phyloP scores from a whole-genome alignment of 2,329 filamentous ascomycete genomes.

The Orbilia quercus region DNA sequence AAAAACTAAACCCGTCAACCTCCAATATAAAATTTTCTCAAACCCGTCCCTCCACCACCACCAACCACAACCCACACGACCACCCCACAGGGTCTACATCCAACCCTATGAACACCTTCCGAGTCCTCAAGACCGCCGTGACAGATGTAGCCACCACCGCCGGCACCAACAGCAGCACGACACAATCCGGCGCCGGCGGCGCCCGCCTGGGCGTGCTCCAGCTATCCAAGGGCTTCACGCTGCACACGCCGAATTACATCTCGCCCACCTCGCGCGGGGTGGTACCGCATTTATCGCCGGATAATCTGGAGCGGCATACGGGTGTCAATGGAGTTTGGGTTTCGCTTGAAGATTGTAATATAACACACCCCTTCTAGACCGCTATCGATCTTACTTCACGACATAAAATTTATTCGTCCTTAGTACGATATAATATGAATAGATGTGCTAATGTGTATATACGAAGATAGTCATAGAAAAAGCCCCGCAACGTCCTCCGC shows the following conservation, averaged over 20 bases:
- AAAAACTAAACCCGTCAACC: not conserved
- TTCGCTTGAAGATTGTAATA: slow-evolving; percentile 90
- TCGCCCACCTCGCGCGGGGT: slow-evolving; percentile 83
- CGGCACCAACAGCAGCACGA: slow-evolving; percentile 8
- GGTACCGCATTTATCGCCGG: slow-evolving; percentile 88
- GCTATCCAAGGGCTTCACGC: slow-evolving; percentile 66
- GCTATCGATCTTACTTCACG: too few relatives aligned
- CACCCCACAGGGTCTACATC: not conserved
- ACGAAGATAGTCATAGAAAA: slow-evolving; percentile 72
- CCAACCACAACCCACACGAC: slow-evolving; percentile 8
- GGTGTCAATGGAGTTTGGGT: slow-evolving; percentile 78
- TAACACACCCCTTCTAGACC: not conserved
- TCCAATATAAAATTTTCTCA: slow-evolving; percentile 7
- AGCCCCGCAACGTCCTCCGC: slow-evolving; percentile 66
- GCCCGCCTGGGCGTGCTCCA: slow-evolving; percentile 51
- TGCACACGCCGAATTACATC: slow-evolving; percentile 86
- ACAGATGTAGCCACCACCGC: slow-evolving; percentile 55
- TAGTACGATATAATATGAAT: not conserved
- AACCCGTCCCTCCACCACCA: slow-evolving; percentile 4
- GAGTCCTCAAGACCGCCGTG: slow-evolving; percentile 52
- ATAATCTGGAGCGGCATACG: slow-evolving; percentile 76
- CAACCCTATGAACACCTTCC: slow-evolving; percentile 52
- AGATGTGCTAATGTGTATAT: slow-evolving; percentile 47
- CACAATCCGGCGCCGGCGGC: slow-evolving; percentile 20
- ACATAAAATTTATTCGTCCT: too few relatives aligned